Evolutionary conservation across 148 eudicot species (phyloP).

Genomic region (Agrostemma githago): DNA sequence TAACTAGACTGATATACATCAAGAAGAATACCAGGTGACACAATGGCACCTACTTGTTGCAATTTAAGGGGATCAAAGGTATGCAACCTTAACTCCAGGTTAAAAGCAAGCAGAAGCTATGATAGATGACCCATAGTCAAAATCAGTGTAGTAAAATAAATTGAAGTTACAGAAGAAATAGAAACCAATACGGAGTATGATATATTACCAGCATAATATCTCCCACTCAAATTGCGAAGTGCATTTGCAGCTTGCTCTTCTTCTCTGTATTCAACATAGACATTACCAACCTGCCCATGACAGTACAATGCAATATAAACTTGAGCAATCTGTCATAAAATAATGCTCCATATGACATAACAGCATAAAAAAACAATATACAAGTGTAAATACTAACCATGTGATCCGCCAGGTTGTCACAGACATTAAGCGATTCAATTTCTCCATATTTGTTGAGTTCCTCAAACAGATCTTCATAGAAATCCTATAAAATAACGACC

Average conservation of each 20-base stretch:
- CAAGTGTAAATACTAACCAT: constrained; percentile 45
- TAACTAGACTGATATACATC: background rate
- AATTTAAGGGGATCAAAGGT: background rate
- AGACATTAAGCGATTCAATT: constrained; percentile 77
- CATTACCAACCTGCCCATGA: constrained; percentile 76
- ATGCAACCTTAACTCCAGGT: background rate
- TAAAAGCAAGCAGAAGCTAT: background rate
- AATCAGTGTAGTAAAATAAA: background rate
- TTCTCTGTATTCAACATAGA: constrained; percentile 85
- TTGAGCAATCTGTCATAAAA: background rate
- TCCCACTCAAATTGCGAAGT: constrained; percentile 59
- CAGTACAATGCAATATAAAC: background rate
- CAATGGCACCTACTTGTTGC: background rate
- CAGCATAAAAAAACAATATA: background rate
- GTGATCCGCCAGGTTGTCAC: constrained; percentile 94
- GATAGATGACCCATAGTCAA: background rate
- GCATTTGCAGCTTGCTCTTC: constrained; percentile 89
- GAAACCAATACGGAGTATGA: background rate
- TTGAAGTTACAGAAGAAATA: too few species aligned
- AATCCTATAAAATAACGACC: constrained; percentile 45
- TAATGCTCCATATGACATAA: background rate
- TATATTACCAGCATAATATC: constrained; percentile 71
- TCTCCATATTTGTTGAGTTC: constrained; percentile 89
- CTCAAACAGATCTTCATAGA: constrained; percentile 88
- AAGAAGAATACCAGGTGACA: background rate